Base-by-base conservation (phyloP, 1,139 yeast genomes). In the Magnusiomyces tetraspermus region DNA sequence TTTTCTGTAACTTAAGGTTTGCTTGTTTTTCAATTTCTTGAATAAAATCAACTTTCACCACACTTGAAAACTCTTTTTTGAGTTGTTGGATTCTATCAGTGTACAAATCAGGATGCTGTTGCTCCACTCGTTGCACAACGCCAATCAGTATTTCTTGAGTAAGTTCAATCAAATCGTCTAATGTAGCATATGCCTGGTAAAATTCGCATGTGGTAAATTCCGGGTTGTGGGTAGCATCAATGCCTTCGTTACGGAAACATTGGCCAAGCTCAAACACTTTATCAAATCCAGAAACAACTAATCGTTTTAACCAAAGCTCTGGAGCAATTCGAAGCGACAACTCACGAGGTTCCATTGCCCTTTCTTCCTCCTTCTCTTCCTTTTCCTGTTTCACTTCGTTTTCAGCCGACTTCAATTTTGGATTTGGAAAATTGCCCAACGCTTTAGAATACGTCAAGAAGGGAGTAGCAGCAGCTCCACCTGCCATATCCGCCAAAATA, bases 171-270 rank as follows among this genome's bases (percentile, higher is more conserved):
- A 90, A 71, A 48, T 85, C 87, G 13, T 79, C 77, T 49, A 90
- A 74, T 50, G 77, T 76, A 3, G 90, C 83, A 62, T 79, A 89
- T 1, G 92, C 79, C 68, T 85, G 87, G 67, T 92, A 92, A 64
- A 90, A 89, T 68, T 92, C 98, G 71, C 97, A 89, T 13, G 92
- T 81, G 17, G 96, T 83, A 64, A 90, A 92, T 67, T 92, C 98
- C 0, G 97, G 97, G 71, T 92, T 92, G 66, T 92, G 98, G 1
- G 96, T 87, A 54, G 83, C 76, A 66, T 92, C 97, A 47, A 90
- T 76, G 3, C 97, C 97, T 69, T 92, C 98, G 63, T 92, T 92
- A 58, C 98, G 74, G 66, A 90, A 92, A 49, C 78, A 82, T 53
- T 78, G 78, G 0, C 97, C 97, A 49, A 92, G 79, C 64, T 92